Conservation (phyloP, 1,139 yeast genomes). For the Oligophagozyma castellii region DNA sequence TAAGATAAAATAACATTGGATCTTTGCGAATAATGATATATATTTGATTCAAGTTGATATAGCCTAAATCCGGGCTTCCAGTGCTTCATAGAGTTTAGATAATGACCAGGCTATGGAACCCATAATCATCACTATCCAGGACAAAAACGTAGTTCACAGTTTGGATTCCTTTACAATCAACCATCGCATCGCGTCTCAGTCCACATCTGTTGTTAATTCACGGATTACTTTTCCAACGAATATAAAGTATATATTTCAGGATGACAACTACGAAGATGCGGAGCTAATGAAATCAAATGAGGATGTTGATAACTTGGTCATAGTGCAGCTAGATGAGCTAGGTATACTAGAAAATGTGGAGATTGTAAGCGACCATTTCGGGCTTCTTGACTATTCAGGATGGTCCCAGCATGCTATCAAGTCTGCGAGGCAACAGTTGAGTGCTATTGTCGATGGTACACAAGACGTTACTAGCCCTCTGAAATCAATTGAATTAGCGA, state of each 20-base stretch:
- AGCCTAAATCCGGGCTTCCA: too few relatives aligned
- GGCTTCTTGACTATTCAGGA: slow-evolving; percentile 10
- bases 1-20: too few relatives aligned
- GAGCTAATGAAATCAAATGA: slow-evolving; percentile 6
- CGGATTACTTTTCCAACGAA: slow-evolving; percentile 19
- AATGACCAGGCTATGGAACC: slow-evolving; percentile 1
- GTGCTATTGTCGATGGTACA: slow-evolving; percentile 1
- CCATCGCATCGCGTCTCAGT: too few relatives aligned
- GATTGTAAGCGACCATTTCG: slow-evolving; percentile 22
- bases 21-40: too few relatives aligned
- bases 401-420: slow-evolving; percentile 2
- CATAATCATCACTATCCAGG: slow-evolving; percentile 7
- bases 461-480: slow-evolving; percentile 4
- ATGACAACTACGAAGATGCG: slow-evolving; percentile 5
- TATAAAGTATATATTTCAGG: slow-evolving; percentile 20
- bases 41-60: too few relatives aligned
- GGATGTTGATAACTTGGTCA: slow-evolving; percentile 21
- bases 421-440: neutral
- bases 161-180: too few relatives aligned
- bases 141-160: slow-evolving; percentile 8
- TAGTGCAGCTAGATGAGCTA: slow-evolving; percentile 20
- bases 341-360: slow-evolving; percentile 16
- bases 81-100: too few relatives aligned
- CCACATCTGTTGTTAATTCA: too few relatives aligned
- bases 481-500: too few relatives aligned